A percentile compares a stretch with the other conserved stretches of the same genome.
These are phyloP conservation scores for Cyathus striatus DNA, from an alignment of 768 basidiomycete genomes.

Conservation along the genomic window DNA sequence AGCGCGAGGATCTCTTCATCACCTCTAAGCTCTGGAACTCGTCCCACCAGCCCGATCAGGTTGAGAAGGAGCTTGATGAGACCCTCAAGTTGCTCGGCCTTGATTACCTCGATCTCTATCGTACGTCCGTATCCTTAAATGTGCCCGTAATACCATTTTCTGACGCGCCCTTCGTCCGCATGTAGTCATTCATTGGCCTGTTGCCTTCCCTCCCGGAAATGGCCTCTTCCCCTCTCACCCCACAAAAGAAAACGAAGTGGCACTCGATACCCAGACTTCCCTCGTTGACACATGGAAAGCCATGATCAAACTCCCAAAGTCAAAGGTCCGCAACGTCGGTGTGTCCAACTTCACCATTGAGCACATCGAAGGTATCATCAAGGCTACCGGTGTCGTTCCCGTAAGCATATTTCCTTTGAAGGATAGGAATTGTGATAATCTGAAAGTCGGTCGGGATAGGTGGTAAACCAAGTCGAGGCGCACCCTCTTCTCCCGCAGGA, in stretches of 20 bases:
- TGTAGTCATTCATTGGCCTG: conserved; percentile 82
- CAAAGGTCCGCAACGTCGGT: conserved; percentile 62
- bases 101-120: conserved; percentile 78
- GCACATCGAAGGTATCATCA: conserved; percentile 61
- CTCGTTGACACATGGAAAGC: conserved; percentile 85
- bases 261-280: conserved; percentile 51
- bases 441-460: conserved; percentile 21
- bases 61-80: conserved; percentile 72
- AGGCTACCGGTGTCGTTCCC: conserved; percentile 69
- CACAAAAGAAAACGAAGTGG: conserved; percentile 36
- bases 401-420: conserved; percentile 26
- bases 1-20: conserved; percentile 77
- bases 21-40: conserved; percentile 84
- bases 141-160: neutral
- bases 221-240: conserved; percentile 51
- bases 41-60: conserved; percentile 57
- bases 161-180: neutral
- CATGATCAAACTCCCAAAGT: conserved; percentile 61
- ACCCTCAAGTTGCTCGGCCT: conserved; percentile 69
- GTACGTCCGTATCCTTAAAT: conserved; percentile 29
- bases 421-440: neutral
- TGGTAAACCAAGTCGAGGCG: conserved; percentile 77
- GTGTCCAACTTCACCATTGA: conserved; percentile 78
- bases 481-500: conserved; percentile 79
- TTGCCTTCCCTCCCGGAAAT: conserved; percentile 56